Evolutionary conservation across 2,329 filamentous ascomycete genomes (phyloP), one percentile per base, ranked within the genome.

Genomic region (Fusarium buharicum): DNA sequence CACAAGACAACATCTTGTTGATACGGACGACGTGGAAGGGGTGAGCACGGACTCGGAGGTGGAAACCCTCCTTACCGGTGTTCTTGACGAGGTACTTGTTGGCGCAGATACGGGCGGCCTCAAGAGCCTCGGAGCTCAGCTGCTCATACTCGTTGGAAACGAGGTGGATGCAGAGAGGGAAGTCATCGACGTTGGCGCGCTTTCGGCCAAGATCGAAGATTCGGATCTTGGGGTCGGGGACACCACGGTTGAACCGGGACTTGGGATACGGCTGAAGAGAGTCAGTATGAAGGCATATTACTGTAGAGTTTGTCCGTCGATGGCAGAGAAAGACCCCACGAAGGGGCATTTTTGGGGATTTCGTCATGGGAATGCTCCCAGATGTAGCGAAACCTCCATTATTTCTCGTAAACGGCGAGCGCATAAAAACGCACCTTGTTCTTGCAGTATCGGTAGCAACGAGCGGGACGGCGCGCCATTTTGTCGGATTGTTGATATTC

Each of bases 1-100:
- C 95, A 83, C 95, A 99, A 79, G 95, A 98, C 92, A 99, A 94
- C 95, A 99, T 99, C 91, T 99, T 99, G 93, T 99, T 99, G 93
- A 99, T 99, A 84, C 95, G 95, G 87, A 99, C 91, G 84, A 99
- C 95, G 88, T 99, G 95, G 92, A 92, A 99, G 72, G 95, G 95
- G 88, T 99, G 95, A 78, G 93, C 93, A 79, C 95, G 88, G 78
- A 90, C 85, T 74, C 88, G 87, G 72, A 90, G 82, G 79, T 90
- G 88, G 86, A 90, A 90, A 77, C 82, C 80, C 77, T 90, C 88
- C 85, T 90, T 90, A 80, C 88, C 88, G 73, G 82, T 80, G 74
- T 82, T 80, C 86, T 90, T 90, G 81, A 89, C 86, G 69, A 90
- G 80, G 84, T 90, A 96, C 92, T 98, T 98, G 92, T 99, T 99